Conservation (phyloP, 2,329 filamentous ascomycete species). For the Alternaria alternata region DNA sequence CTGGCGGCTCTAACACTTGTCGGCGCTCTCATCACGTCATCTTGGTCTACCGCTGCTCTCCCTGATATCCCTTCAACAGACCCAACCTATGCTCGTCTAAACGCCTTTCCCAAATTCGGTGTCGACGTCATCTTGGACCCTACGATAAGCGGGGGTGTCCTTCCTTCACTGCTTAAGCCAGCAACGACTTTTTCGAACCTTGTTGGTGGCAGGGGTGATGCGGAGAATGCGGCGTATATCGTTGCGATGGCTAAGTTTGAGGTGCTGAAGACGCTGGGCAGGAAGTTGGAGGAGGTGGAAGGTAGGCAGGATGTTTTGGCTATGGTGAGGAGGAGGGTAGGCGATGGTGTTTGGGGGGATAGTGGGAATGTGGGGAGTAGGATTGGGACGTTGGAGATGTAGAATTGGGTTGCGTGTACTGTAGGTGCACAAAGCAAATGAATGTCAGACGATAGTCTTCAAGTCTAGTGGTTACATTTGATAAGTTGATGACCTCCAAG, state of each 20-base stretch:
- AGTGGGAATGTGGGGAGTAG: conserved; percentile 54
- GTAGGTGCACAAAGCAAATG: no score
- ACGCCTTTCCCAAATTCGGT: conserved; percentile 52
- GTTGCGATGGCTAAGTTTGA: conserved; percentile 67
- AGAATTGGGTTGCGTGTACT: neutral
- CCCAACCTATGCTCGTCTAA: conserved; percentile 55
- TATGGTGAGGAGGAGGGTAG: conserved; percentile 53
- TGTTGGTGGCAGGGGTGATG: conserved; percentile 65
- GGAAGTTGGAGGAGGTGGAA: conserved; percentile 51
- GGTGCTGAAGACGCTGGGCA: conserved; percentile 60
- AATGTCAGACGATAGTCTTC: no score
- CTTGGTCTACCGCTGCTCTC: conserved; percentile 58
- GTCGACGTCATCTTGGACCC: conserved; percentile 62
- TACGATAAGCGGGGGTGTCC: conserved; percentile 57
- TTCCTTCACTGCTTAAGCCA: conserved; percentile 66
- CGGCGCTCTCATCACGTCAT: conserved; percentile 61
- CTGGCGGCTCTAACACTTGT: conserved; percentile 64
- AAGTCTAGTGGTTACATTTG: no score
- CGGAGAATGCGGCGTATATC: conserved; percentile 65
- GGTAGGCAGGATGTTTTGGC: conserved; percentile 51
- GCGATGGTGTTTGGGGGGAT: conserved; percentile 54
- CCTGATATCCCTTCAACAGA: conserved; percentile 57
- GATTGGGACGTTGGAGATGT: conserved; percentile 56
- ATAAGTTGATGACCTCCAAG: neutral
- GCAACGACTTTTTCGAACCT: conserved; percentile 65